Conservation (phyloP, 2,329 filamentous ascomycete species). For the Lasiodiplodia sp. region DNA sequence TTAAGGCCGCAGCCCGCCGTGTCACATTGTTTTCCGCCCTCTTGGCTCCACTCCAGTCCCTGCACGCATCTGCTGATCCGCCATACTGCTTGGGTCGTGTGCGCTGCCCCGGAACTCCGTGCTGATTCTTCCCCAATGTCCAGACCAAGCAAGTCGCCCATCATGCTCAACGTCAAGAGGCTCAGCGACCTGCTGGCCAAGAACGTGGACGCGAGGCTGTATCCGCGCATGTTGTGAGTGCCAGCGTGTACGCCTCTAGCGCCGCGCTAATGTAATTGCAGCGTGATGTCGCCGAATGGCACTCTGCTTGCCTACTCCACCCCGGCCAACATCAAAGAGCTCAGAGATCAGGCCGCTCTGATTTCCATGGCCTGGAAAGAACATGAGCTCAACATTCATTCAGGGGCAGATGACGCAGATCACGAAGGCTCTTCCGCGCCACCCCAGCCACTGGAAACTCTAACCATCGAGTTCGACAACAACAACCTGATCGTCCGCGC, state of each 20-base stretch:
- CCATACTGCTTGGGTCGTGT: conserved; percentile 21
- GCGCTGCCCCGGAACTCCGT: background rate
- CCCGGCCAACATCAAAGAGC: conserved; percentile 56
- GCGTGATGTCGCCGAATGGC: conserved; percentile 60
- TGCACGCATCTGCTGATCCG: conserved; percentile 30
- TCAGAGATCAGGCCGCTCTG: conserved; percentile 58
- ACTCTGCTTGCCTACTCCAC: conserved; percentile 58
- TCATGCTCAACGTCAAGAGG: conserved; percentile 53
- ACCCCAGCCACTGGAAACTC: conserved; percentile 46
- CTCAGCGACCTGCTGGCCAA: conserved; percentile 52
- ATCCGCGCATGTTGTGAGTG: conserved; percentile 52
- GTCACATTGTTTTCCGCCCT: conserved; percentile 20
- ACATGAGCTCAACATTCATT: conserved; percentile 36
- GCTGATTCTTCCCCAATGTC: conserved; percentile 21
- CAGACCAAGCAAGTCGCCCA: conserved; percentile 30
- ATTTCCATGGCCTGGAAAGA: conserved; percentile 60
- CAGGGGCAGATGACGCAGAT: conserved; percentile 1
- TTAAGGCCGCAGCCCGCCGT: conserved; percentile 19
- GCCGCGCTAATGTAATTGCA: conserved; percentile 31
- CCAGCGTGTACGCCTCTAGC: conserved; percentile 13
- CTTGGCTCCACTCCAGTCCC: conserved; percentile 13
- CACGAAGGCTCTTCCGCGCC: conserved; percentile 28
- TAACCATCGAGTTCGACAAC: conserved; percentile 55
- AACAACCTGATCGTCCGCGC: conserved; percentile 56
- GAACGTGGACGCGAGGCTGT: conserved; percentile 52